Conservation (phyloP, 169 alveolate genomes). For the Sarcocystis neurona region DNA sequence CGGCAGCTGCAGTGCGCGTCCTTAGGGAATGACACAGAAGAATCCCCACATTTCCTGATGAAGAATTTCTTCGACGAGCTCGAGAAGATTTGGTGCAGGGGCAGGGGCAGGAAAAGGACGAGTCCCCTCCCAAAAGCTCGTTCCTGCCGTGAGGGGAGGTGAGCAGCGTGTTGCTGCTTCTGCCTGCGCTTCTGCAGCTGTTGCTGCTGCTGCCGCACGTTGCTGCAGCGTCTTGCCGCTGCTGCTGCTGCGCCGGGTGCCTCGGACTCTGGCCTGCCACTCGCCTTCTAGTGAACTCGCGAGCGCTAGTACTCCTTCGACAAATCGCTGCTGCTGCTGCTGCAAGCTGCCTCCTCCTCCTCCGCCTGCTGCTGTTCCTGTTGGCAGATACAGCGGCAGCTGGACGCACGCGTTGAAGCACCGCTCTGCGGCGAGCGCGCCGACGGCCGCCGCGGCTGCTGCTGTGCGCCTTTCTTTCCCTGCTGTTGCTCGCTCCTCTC, state of each 20-base stretch:
- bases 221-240: background rate
- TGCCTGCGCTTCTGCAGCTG: background rate
- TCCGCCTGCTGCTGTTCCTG: background rate
- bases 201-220: no score
- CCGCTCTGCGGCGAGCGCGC: background rate
- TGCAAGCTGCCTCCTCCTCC: background rate
- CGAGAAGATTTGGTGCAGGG: slow-evolving; percentile 14
- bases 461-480: background rate
- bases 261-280: slow-evolving; percentile 12
- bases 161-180: background rate
- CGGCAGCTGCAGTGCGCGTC: background rate
- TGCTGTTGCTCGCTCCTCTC: background rate
- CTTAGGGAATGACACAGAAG: background rate
- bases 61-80: background rate
- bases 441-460: background rate
- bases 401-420: slow-evolving; percentile 15
- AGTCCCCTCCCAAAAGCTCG: background rate
- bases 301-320: background rate
- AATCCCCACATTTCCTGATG: slow-evolving; percentile 34
- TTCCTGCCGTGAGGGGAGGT: background rate
- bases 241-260: background rate
- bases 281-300: slow-evolving; percentile 2
- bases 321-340: slow-evolving; percentile 12
- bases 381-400: slow-evolving; percentile 16
- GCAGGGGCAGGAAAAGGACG: background rate